Conservation (phyloP, 306 rosid species). For the Lathyrus aphaca region DNA sequence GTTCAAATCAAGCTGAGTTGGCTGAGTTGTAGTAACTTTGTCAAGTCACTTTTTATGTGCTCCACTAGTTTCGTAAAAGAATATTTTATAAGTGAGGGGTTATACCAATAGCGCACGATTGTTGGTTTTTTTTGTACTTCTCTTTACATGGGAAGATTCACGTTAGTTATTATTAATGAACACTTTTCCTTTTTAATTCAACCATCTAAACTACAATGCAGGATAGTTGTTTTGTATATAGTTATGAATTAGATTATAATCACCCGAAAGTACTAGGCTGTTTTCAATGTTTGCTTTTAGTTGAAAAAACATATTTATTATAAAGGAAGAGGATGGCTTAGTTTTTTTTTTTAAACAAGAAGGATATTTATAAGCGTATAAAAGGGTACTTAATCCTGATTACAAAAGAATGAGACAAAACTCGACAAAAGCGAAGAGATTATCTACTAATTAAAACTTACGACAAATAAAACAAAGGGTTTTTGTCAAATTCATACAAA, state of each 20-base stretch:
- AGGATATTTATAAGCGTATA: too few relatives aligned
- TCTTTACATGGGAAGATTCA: slow-evolving; percentile 32
- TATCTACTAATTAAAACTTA: too few relatives aligned
- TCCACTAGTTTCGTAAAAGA: slow-evolving; percentile 46
- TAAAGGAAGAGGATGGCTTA: too few relatives aligned
- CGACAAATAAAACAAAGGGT: too few relatives aligned
- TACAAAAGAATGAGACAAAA: too few relatives aligned
- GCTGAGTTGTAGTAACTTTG: slow-evolving; percentile 27
- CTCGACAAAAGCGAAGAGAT: too few relatives aligned
- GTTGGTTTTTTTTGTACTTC: slow-evolving; percentile 40
- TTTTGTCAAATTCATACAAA: too few relatives aligned
- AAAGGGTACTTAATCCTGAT: too few relatives aligned
- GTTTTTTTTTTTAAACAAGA: too few relatives aligned
- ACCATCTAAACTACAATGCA: background rate
- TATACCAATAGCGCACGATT: slow-evolving; percentile 31
- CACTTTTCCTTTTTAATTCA: slow-evolving; percentile 16
- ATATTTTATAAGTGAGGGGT: background rate
- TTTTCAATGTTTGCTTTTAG: too few relatives aligned
- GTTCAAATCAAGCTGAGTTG: slow-evolving; percentile 28
- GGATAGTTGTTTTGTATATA: background rate
- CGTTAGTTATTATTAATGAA: background rate
- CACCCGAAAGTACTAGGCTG: background rate
- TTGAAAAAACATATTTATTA: too few relatives aligned
- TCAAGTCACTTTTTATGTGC: slow-evolving; percentile 29
- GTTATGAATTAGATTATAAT: background rate